phyloP scores from a whole-genome alignment of 345 rosid genomes.

The Odontarrhena argentea region DNA sequence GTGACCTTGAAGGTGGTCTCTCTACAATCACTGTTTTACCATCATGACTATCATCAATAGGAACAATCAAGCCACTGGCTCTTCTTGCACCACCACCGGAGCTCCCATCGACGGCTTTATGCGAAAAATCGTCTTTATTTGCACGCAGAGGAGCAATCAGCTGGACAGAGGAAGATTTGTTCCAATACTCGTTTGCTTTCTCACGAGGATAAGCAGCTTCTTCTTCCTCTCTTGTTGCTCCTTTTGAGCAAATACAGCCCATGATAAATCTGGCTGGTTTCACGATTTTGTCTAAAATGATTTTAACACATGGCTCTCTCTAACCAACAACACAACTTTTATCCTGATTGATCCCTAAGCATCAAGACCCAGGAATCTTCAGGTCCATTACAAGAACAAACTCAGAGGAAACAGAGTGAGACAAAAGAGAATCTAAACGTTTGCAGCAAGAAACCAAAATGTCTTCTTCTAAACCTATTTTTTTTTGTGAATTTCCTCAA shows the following conservation, averaged over 20 bases:
- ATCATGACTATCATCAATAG: conserved; percentile 42
- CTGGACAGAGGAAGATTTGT: conserved; percentile 53
- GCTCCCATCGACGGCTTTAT: conserved; percentile 36
- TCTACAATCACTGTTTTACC: conserved; percentile 40
- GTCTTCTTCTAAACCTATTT: conserved; percentile 28
- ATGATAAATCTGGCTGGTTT: conserved; percentile 41
- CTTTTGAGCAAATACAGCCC: conserved; percentile 95
- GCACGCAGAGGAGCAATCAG: conserved; percentile 56
- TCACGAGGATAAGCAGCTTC: conserved; percentile 29
- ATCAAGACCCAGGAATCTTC: conserved; percentile 38
- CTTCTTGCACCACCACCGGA: conserved; percentile 39
- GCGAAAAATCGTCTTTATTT: conserved; percentile 47
- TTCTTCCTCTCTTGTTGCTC: conserved; percentile 50
- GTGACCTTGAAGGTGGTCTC: conserved; percentile 46
- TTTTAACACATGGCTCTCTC: conserved; percentile 22
- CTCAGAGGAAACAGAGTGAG: not conserved
- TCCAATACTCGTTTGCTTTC: conserved; percentile 44
- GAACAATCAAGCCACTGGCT: conserved; percentile 38
- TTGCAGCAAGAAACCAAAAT: conserved; percentile 12
- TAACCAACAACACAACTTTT: not conserved
- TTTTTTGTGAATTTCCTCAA: conserved; percentile 16
- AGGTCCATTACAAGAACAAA: conserved; percentile 11
- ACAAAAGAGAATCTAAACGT: not conserved
- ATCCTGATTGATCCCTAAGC: conserved; percentile 40
- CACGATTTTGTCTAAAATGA: conserved; percentile 21